Conservation (phyloP, 2,329 filamentous ascomycete genomes). For the Pochonia chlamydosporia region DNA sequence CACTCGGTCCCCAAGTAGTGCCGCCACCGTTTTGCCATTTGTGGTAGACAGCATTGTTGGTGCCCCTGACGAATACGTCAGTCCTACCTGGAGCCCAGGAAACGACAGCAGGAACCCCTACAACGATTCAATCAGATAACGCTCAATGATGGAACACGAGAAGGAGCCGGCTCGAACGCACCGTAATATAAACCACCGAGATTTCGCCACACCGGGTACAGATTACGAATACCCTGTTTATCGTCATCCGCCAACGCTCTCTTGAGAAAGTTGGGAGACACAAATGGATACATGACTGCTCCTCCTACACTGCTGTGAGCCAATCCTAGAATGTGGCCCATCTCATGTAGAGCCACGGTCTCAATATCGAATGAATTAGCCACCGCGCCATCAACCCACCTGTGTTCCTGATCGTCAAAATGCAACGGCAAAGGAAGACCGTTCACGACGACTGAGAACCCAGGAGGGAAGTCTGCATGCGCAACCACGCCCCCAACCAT, state of each 20-base stretch:
- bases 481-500: constrained; percentile 3
- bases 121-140: constrained; percentile 4
- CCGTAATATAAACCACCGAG: constrained; percentile 5
- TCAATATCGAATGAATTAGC: not conserved
- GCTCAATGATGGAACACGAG: not conserved
- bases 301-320: not conserved
- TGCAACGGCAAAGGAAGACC: not conserved
- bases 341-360: not conserved
- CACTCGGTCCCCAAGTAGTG: constrained; percentile 1
- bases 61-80: constrained; percentile 22
- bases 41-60: constrained; percentile 12
- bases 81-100: constrained; percentile 19
- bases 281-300: not conserved
- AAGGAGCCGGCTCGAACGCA: not conserved
- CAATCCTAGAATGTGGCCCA: not conserved
- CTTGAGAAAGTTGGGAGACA: not conserved
- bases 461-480: constrained; percentile 2
- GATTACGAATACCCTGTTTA: not conserved
- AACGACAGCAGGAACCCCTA: constrained; percentile 18
- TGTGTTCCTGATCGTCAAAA: not conserved
- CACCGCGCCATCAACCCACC: not conserved
- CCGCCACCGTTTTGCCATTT: constrained; percentile 7
- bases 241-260: not conserved
- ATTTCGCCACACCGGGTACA: constrained; percentile 3
- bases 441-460: constrained; percentile 2